Base-by-base conservation (phyloP, 495 filamentous ascomycete genomes). In the Hypoxylon cercidicola region DNA sequence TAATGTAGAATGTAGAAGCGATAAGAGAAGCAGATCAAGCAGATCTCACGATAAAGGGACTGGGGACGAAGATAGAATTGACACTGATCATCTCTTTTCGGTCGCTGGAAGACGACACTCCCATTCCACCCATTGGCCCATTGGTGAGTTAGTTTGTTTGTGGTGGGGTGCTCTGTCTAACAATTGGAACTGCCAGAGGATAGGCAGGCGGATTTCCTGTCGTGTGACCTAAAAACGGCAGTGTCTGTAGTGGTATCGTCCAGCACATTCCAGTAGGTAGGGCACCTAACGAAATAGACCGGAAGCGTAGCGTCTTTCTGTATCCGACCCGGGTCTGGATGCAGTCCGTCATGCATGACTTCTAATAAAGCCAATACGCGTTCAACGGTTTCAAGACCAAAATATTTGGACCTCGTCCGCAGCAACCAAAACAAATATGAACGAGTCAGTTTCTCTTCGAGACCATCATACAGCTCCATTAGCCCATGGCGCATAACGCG, bases 71-170 rank as follows among this genome's bases (percentile, higher is more conserved):
- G 23, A 45, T 10, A 61, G 19, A 55, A 41, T 58, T 54, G 59
- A 65, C 59, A 68, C 58, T 67, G 62, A 72, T 72, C 65, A 52
- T 60, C 56, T 67, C 60, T 32, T 71, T 71, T 69, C 50, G 68
- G 71, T 62, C 69, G 53, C 64, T 62, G 64, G 70, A 73, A 63
- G 62, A 46, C 62, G 50, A 63, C 64, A 60, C 71, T 66, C 64
- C 64, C 64, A 60, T 73, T 66, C 64, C 64, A 68, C 41, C 19
- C 43, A 49, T 30, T 41, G 10, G 35, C 46, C 40, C 23, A 47
- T 45, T 39, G n/a, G 30, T 39, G 49, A 8, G 20, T 50, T 16
- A 12, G 47, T 28, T 41, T 20, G 35, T 32, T 32, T 32, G 53
- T 57, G 30, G 49, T 58, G 52, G 52, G 51, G 18, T 35, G 40